Percentiles rank a stretch among this genome's conserved stretches.
Conservation (phyloP, 805 yeast genomes). For the Suhomyces vadensis region DNA sequence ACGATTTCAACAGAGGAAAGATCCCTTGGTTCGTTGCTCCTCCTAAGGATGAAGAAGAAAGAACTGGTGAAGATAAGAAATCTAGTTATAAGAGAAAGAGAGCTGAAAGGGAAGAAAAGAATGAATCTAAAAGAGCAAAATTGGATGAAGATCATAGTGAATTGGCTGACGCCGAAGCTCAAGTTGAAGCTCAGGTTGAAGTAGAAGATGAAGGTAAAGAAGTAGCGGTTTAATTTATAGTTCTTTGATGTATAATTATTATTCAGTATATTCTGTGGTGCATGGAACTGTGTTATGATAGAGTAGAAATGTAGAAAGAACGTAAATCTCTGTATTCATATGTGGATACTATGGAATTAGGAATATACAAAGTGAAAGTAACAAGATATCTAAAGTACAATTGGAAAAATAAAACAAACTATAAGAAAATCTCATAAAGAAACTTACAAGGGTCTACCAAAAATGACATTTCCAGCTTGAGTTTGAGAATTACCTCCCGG, state of each 20-base stretch:
- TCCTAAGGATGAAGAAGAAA: constrained; percentile 76
- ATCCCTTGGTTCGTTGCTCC: constrained; percentile 93
- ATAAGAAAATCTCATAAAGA: not conserved
- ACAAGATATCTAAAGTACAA: constrained; percentile 6
- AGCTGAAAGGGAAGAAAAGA: constrained; percentile 45
- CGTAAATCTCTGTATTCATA: no score
- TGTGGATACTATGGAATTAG: constrained; percentile 2
- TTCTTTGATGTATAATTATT: constrained; percentile 6
- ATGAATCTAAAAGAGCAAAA: constrained; percentile 26
- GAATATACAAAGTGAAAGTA: constrained; percentile 3
- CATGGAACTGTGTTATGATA: not conserved
- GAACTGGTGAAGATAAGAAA: constrained; percentile 59
- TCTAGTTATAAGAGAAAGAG: constrained; percentile 55
- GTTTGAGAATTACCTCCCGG: constrained; percentile 19
- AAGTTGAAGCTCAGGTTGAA: constrained; percentile 17
- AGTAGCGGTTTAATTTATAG: constrained; percentile 3
- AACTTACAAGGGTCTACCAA: constrained; percentile 27
- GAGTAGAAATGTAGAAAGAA: not conserved
- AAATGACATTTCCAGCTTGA: constrained; percentile 29
- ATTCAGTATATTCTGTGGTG: constrained; percentile 3
- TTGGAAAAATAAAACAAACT: not conserved
- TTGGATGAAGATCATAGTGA: constrained; percentile 24
- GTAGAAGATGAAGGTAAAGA: constrained; percentile 26
- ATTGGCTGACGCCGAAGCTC: constrained; percentile 10
- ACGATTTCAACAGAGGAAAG: constrained; percentile 95